Evolutionary conservation across 2,329 filamentous ascomycete species (phyloP).

Genomic region (Capronia americana): DNA sequence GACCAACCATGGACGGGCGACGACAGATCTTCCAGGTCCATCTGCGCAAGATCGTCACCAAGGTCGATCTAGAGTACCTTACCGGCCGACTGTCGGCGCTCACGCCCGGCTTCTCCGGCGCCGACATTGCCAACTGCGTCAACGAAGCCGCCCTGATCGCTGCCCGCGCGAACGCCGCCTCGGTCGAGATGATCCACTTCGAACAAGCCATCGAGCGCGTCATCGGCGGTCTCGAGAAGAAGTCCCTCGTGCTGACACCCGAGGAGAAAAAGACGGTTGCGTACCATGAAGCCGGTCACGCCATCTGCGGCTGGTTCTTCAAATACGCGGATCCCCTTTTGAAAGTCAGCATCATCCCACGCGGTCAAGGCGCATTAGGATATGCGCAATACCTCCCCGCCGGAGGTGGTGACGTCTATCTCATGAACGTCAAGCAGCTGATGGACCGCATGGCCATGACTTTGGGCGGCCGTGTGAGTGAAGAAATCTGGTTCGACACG

Average conservation of each 20-base stretch:
- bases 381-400: constrained; percentile 97
- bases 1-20: constrained; percentile 93
- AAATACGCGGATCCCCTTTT: constrained; percentile 94
- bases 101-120: constrained; percentile 95
- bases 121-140: constrained; percentile 97
- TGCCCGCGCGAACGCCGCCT: constrained; percentile 79
- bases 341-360: constrained; percentile 98
- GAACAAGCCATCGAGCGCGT: constrained; percentile 98
- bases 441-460: constrained; percentile 99
- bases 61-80: constrained; percentile 85
- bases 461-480: constrained; percentile 89
- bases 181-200: constrained; percentile 87
- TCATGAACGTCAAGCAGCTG: constrained; percentile 93
- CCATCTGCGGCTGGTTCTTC: constrained; percentile 98
- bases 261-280: constrained; percentile 95
- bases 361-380: constrained; percentile 88
- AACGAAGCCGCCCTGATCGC: constrained; percentile 97
- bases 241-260: constrained; percentile 89
- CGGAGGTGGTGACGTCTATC: constrained; percentile 76
- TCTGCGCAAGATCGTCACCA: constrained; percentile 90
- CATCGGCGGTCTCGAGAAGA: constrained; percentile 95
- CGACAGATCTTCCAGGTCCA: constrained; percentile 97
- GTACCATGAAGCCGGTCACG: constrained; percentile 97
- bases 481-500: constrained; percentile 95
- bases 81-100: constrained; percentile 87